These are phyloP conservation scores for Seiridium unicorne DNA, from an alignment of 2,329 filamentous ascomycete genomes.

Conservation along the genomic window DNA sequence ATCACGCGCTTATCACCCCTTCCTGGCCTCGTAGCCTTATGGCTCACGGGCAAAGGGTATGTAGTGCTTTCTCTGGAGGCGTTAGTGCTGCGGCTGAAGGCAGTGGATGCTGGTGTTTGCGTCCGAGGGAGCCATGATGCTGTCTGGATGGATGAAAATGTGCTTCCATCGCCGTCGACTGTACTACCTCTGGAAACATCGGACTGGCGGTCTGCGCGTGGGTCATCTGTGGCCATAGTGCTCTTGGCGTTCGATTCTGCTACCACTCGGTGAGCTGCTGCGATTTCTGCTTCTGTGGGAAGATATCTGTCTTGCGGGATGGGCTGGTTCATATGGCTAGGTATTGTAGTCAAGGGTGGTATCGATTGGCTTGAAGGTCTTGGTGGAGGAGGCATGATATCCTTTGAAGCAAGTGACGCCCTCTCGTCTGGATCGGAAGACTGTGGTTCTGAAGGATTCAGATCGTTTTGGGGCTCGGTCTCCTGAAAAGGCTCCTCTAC, in stretches of 20 bases:
- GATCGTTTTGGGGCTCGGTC: background rate
- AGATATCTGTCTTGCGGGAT: background rate
- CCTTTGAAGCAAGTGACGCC: conserved; percentile 21
- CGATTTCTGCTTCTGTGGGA: background rate
- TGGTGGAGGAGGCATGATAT: conserved; percentile 30
- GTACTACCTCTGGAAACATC: too few relatives aligned
- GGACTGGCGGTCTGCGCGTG: too few relatives aligned
- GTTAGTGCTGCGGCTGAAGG: conserved; percentile 9
- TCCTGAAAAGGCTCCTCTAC: too few relatives aligned
- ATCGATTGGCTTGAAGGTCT: conserved; percentile 14
- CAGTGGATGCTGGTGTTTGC: conserved; percentile 13
- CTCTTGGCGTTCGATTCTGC: background rate
- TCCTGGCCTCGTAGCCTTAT: too few relatives aligned
- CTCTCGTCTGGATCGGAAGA: conserved; percentile 9
- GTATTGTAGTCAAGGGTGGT: background rate
- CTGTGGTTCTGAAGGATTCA: background rate
- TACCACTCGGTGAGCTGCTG: background rate
- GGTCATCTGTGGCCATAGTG: background rate
- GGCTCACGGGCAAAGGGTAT: background rate
- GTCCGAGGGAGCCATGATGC: conserved; percentile 24
- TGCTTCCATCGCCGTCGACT: background rate
- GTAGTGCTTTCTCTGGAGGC: conserved; percentile 8
- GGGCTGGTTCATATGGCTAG: background rate
- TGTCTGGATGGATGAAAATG: conserved; percentile 12
- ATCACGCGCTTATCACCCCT: too few relatives aligned